A percentile compares a stretch with the other conserved stretches of the same genome.
phyloP scores from a whole-genome alignment of 805 yeast species.

The Saturnispora hagleri region DNA sequence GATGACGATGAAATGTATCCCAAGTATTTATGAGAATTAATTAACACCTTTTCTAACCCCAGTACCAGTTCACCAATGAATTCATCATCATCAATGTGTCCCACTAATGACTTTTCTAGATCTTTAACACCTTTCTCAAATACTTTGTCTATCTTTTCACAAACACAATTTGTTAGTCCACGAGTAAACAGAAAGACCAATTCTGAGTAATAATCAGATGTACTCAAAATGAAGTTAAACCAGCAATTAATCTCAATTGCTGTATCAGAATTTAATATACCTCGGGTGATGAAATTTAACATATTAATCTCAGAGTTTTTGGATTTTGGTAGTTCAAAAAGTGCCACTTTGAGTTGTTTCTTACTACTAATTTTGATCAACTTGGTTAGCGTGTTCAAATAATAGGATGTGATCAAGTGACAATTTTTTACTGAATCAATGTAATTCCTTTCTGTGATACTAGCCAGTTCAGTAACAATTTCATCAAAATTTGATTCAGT shows the following conservation, averaged over 20 bases:
- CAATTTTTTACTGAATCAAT: constrained; percentile 5
- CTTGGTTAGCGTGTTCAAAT: constrained; percentile 17
- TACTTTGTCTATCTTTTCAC: constrained; percentile 20
- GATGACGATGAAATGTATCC: constrained; percentile 11
- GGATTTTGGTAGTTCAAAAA: constrained; percentile 14
- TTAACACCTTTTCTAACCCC: constrained; percentile 61
- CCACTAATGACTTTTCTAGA: neutral
- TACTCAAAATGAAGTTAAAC: constrained; percentile 19
- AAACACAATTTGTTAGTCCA: constrained; percentile 21
- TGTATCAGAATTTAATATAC: constrained; percentile 17
- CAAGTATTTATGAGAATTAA: constrained; percentile 47
- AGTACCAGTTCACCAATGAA: constrained; percentile 37
- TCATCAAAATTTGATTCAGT: constrained; percentile 43
- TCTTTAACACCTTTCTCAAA: constrained; percentile 9
- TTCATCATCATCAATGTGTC: constrained; percentile 24
- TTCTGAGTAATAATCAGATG: constrained; percentile 21
- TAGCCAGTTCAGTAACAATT: constrained; percentile 14
- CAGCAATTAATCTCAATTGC: constrained; percentile 22
- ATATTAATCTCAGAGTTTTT: constrained; percentile 12
- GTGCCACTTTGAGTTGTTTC: constrained; percentile 9
- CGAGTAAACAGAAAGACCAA: constrained; percentile 18
- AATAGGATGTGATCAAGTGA: constrained; percentile 14
- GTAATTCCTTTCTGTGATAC: constrained; percentile 10
- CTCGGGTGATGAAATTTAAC: constrained; percentile 20
- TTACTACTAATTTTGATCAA: constrained; percentile 21